Base-by-base conservation (phyloP, 225 moss, liverwort and hornwort genomes). In the Sphagnum tenellum region DNA sequence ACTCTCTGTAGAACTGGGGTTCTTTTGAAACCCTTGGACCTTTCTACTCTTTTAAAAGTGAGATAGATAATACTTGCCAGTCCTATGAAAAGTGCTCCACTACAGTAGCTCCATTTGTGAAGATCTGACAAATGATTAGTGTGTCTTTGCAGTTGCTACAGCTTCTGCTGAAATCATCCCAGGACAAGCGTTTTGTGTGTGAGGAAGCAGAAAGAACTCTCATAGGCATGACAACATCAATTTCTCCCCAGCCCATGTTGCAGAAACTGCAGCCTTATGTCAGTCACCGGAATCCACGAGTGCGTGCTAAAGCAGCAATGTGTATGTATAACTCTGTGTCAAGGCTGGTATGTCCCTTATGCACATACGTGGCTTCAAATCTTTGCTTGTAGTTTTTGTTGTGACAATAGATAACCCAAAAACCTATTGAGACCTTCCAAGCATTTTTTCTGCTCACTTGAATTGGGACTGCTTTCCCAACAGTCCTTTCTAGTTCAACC, bases 141-240 rank as follows among this genome's bases (percentile, higher is more conserved):
- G 49, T 52, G 57, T 56, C 45, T 68, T 49, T 74, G 67, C 94
- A 94, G 94, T 71, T 98, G 68, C 81, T 93, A 67, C 98, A 98
- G 72, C 85, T 98, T 66, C 79, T 98, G 64, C 54, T 98, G 54
- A 98, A 93, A 72, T 93, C 98, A 2, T 93, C 98, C 12, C 93
- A 93, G 76, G 98, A 98, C 80, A 98, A 98, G 67, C 87, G 90
- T 69, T 98, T 98, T 54, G 98, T 98, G 6, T 98, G 98, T 72
- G 98, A 98, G 71, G 98, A 98, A 77, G 98, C 98, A 48, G 98
- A 89, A 75, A 87, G 78, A 69, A 52, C 98, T 64, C 86, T 98
- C 10, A 71, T 81, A 61, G 82, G 80, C 5, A 86, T 98, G 98
- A 90, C 93, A 7, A 67, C 69, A 49, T 89, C 77, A 74, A 76